phyloP scores from a whole-genome alignment of 2,329 filamentous ascomycete genomes.

The Stachybotrys echinatus region DNA sequence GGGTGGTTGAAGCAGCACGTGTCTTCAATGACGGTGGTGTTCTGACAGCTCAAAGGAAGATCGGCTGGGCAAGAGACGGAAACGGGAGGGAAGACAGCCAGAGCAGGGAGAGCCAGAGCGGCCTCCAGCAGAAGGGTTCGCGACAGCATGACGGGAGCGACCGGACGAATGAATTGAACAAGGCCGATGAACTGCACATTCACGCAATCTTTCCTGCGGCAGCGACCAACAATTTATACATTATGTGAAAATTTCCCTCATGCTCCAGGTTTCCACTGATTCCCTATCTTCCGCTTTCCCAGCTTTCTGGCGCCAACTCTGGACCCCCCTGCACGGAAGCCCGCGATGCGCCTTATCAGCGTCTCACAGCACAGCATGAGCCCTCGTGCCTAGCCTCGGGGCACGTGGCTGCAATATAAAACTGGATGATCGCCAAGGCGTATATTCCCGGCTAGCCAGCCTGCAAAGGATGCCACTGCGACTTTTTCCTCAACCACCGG shows the following conservation, averaged over 20 bases:
- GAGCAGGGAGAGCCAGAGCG: neutral
- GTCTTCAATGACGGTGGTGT: constrained; percentile 53
- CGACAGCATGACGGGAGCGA: neutral
- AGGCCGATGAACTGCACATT: neutral
- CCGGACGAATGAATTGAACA: neutral
- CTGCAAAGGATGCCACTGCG: too few species aligned
- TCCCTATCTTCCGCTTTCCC: neutral
- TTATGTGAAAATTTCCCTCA: too few species aligned
- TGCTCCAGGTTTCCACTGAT: neutral
- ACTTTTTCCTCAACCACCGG: neutral
- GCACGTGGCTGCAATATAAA: neutral
- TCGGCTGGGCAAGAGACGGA: neutral
- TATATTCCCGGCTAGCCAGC: too few species aligned
- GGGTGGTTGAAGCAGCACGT: constrained; percentile 67
- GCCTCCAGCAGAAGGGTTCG: neutral
- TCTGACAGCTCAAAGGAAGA: constrained; percentile 44
- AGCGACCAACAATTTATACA: too few species aligned
- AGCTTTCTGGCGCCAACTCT: neutral
- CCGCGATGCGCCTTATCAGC: neutral
- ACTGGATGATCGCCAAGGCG: neutral
- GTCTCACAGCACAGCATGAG: neutral
- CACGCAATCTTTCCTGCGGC: too few species aligned
- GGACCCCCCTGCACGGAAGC: neutral
- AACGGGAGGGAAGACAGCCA: neutral
- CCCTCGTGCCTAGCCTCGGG: neutral